These are phyloP conservation scores for Lachancea cidri DNA, from an alignment of 805 yeast genomes.

Conservation along the genomic window DNA sequence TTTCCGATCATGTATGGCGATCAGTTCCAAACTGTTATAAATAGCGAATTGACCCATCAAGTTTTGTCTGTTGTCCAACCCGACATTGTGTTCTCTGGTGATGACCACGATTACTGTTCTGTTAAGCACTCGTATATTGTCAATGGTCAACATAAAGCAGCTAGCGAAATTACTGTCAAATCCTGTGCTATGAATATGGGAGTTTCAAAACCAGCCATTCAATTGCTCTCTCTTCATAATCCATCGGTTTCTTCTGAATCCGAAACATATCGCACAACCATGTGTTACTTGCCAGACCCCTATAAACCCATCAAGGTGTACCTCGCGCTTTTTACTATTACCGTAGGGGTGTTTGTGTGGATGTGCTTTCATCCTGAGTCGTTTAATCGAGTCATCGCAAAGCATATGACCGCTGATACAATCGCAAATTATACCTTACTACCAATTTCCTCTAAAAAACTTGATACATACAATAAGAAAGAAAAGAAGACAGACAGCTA, in stretches of 20 bases:
- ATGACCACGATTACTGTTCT: constrained; percentile 95
- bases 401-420: not conserved
- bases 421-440: not conserved
- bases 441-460: constrained; percentile 5
- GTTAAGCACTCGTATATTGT: constrained; percentile 45
- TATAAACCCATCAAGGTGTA: constrained; percentile 40
- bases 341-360: constrained; percentile 16
- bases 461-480: not conserved
- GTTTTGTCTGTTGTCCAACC: constrained; percentile 62
- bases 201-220: constrained; percentile 77
- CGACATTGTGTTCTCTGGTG: constrained; percentile 74
- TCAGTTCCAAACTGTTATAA: constrained; percentile 89
- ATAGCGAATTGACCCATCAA: constrained; percentile 50
- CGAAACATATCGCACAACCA: constrained; percentile 37
- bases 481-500: not conserved
- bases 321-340: constrained; percentile 19
- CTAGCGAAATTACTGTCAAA: constrained; percentile 82
- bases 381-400: constrained; percentile 18
- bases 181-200: constrained; percentile 94
- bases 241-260: constrained; percentile 29
- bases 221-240: constrained; percentile 62
- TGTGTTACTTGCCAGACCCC: constrained; percentile 57
- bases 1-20: constrained; percentile 72
- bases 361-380: constrained; percentile 27
- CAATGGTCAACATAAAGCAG: constrained; percentile 23